A percentile compares a stretch with the other conserved stretches of the same genome.
These are phyloP conservation scores for Eleusine coracana DNA, from an alignment of 176 grass and related monocot species.

Conservation along the genomic window DNA sequence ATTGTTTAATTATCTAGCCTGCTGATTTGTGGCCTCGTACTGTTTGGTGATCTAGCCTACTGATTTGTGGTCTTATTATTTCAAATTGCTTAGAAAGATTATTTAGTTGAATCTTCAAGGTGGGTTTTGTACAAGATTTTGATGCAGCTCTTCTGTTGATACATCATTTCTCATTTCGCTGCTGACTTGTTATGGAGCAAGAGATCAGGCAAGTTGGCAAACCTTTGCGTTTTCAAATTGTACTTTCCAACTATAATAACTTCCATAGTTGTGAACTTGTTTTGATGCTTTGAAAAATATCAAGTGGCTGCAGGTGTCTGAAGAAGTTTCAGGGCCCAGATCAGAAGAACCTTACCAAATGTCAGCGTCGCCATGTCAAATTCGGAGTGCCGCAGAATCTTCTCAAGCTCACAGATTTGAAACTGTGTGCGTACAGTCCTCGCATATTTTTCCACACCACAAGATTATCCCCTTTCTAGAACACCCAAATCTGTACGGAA, in stretches of 20 bases:
- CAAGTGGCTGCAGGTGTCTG: not conserved
- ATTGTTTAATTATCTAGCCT: no score
- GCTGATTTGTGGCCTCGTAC: no score
- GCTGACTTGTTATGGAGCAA: not conserved
- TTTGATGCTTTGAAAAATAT: slow-evolving; percentile 33
- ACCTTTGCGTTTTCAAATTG: slow-evolving; percentile 14
- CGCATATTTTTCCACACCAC: not conserved
- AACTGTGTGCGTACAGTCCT: not conserved
- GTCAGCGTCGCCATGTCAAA: slow-evolving; percentile 2
- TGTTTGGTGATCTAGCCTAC: no score
- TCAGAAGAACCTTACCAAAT: not conserved
- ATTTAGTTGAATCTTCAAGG: not conserved
- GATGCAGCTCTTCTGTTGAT: not conserved
- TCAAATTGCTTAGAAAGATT: not conserved
- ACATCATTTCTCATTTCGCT: slow-evolving; percentile 36
- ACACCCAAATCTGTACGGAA: slow-evolving; percentile 21
- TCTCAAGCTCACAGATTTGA: slow-evolving; percentile 31
- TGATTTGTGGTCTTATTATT: no score
- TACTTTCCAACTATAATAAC: slow-evolving; percentile 1
- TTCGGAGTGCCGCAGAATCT: slow-evolving; percentile 14
- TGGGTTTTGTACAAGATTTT: not conserved
- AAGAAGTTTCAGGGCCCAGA: not conserved
- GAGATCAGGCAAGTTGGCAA: not conserved
- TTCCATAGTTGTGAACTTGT: slow-evolving; percentile 1
- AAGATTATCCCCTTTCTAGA: slow-evolving; percentile 32